Evolutionary conservation across 176 grass and related monocot species (phyloP), one percentile per base, ranked within the genome.

Genomic region (Bromus sterilis): DNA sequence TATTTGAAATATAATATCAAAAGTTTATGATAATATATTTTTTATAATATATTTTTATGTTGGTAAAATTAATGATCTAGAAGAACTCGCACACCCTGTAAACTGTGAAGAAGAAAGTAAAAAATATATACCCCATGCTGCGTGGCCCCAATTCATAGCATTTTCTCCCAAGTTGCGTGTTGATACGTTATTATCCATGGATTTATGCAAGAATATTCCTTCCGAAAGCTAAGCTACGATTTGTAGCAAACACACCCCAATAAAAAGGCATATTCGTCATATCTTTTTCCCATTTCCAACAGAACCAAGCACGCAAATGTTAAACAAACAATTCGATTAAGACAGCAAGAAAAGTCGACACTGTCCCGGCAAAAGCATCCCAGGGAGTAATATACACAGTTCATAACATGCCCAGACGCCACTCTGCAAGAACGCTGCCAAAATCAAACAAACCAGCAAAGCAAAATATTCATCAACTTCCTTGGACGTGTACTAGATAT

Each of bases 121-220:
- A n/a, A n/a, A n/a, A n/a, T n/a, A n/a, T n/a, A n/a, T n/a, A n/a
- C n/a, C n/a, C n/a, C n/a, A n/a, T n/a, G n/a, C n/a, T n/a, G n/a
- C n/a, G n/a, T n/a, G n/a, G n/a, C n/a, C n/a, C n/a, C n/a, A n/a
- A n/a, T n/a, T n/a, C n/a, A n/a, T n/a, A 49, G 1, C 46, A 49
- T 49, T 16, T 85, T 58, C 65, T 43, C 3, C 3, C 75, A 46
- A 74, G 75, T 74, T 79, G 80, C 14, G 37, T 66, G 11, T 39
- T 74, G 80, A 65, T 59, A 36, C 36, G 67, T 15, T 64, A 79
- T 15, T 64, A 79, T 15, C 35, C 3, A 66, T 51, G 48, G 43
- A 68, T 80, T 88, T 80, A 58, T 57, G 29, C 37, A 18, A 59
- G 76, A 84, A 84, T 84, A 88, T 88, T 84, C 76, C 7, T 25